Evolutionary conservation across 2,329 filamentous ascomycete species (phyloP), one percentile per base, ranked within the genome.

Genomic region (Trichoderma simmonsii): DNA sequence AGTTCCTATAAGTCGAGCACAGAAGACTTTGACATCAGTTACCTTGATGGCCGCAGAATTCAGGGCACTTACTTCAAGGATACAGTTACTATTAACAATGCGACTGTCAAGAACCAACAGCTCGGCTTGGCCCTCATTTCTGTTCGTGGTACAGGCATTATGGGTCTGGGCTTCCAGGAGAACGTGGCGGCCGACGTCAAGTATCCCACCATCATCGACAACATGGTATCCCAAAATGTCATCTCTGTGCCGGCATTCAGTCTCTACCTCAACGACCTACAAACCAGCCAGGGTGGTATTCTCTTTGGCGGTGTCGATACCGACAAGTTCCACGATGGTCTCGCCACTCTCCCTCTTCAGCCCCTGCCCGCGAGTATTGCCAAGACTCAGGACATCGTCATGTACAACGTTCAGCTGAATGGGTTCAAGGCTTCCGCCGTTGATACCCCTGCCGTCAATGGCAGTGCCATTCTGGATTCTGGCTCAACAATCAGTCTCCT

Each of bases 241-340:
- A 92, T 93, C 77, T 84, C 86, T 69, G 85, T 85, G 32, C 88
- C 88, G 75, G 89, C 90, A 4, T 94, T 92, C 81, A 93, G 90
- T 73, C 81, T 94, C 30, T 93, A 90, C 83, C 83, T 89, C 78
- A 81, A 95, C 81, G 91, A 93, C 77, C 81, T 94, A 15, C 82
- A 84, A 73, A 79, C 91, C 1, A 88, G 86, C 71, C 89, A 86
- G 3, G 93, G 93, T 65, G 90, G 84, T 75, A 90, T 95, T 72
- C 85, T 95, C 11, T 96, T 96, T 75, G 93, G 93, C 59, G 93
- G 92, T 63, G 89, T 95, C 75, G 92, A 96, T 79, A 91, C 88
- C 0, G 86, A 87, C 73, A 95, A 94, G 80, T 95, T 90, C 82
- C 79, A 84, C 3, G 92, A 91, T 69, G 81, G 86, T 54, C 76